A percentile compares a stretch with the other conserved stretches of the same genome.
These are phyloP conservation scores for Cyclanthera cordifolia DNA, from an alignment of 306 rosid species.

Conservation along the genomic window DNA sequence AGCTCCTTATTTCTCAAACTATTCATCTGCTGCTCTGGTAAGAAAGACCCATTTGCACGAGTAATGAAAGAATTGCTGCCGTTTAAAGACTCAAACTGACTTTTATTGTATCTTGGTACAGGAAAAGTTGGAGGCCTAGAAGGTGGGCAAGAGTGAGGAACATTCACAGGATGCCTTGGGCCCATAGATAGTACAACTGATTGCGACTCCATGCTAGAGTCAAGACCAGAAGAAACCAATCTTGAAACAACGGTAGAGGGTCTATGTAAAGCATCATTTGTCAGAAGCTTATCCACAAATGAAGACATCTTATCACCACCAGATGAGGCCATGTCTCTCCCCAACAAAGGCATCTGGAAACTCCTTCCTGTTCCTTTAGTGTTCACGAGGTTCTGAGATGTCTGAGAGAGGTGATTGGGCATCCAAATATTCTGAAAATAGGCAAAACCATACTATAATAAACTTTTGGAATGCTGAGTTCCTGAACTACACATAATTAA, in stretches of 20 bases:
- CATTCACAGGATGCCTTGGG: slow-evolving; percentile 42
- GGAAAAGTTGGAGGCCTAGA: slow-evolving; percentile 32
- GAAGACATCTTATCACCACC: slow-evolving; percentile 26
- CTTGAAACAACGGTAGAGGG: slow-evolving; percentile 27
- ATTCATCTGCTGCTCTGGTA: slow-evolving; percentile 44
- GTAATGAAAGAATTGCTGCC: slow-evolving; percentile 25
- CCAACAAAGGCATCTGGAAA: slow-evolving; percentile 18
- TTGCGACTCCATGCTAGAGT: slow-evolving; percentile 28
- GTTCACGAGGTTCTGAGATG: slow-evolving; percentile 23
- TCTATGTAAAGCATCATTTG: too few species aligned
- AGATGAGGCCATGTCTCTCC: slow-evolving; percentile 18
- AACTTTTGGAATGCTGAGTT: slow-evolving; percentile 1
- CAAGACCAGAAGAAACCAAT: slow-evolving; percentile 33
- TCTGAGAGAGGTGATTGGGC: slow-evolving; percentile 32
- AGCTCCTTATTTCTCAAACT: slow-evolving; percentile 34
- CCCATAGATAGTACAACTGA: slow-evolving; percentile 43
- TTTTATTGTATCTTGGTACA: slow-evolving; percentile 34
- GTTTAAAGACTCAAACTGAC: slow-evolving; percentile 40
- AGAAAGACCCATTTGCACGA: slow-evolving; percentile 35
- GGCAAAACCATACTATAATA: slow-evolving; percentile 27
- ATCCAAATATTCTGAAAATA: slow-evolving; percentile 45
- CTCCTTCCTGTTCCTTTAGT: slow-evolving; percentile 36
- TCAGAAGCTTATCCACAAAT: slow-evolving; percentile 27
- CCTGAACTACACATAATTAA: not conserved
- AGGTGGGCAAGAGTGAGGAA: slow-evolving; percentile 29